phyloP scores from a whole-genome alignment of 139 green algal species.

The Closterium sp. region DNA sequence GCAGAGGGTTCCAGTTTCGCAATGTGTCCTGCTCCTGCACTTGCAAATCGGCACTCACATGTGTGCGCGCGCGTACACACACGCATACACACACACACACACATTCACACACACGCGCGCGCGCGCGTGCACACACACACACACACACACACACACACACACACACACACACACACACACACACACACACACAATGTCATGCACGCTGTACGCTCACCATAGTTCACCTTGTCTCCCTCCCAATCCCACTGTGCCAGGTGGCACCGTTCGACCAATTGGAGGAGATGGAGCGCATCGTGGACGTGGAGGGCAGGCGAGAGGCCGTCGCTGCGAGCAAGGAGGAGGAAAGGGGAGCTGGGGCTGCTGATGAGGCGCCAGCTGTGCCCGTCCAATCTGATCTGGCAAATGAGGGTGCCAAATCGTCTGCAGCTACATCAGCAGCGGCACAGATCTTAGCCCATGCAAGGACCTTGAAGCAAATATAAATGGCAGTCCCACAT shows the following conservation, averaged over 20 bases:
- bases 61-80: no score
- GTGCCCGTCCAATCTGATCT: not conserved
- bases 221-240: not conserved
- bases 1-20: not conserved
- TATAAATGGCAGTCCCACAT: not conserved
- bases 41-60: no score
- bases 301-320: not conserved
- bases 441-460: slow-evolving; percentile 4
- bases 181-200: no score
- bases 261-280: slow-evolving; percentile 46
- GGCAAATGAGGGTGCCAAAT: not conserved
- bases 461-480: not conserved
- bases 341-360: not conserved
- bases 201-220: not conserved
- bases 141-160: no score
- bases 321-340: not conserved
- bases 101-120: no score
- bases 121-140: no score
- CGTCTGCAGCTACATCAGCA: not conserved
- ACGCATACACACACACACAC: no score
- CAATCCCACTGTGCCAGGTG: slow-evolving; percentile 23
- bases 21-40: no score
- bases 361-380: not conserved
- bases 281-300: slow-evolving; percentile 27
- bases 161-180: not conserved